Conservation (phyloP, 2,329 filamentous ascomycete species). For the Calonectria naviculata region DNA sequence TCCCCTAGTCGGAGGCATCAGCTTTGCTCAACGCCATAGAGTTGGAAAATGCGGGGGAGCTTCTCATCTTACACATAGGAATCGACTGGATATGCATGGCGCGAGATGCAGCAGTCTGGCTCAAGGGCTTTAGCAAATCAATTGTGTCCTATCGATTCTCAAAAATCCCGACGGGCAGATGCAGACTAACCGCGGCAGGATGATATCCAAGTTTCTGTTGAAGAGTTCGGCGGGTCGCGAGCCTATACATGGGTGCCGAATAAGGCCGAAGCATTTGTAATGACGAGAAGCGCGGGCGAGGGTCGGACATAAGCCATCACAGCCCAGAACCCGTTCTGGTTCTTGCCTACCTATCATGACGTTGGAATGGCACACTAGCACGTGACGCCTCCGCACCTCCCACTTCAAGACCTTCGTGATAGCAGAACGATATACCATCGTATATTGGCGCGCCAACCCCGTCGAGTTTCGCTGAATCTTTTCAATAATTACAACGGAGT, state of each 20-base stretch:
- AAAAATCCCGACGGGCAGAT: neutral
- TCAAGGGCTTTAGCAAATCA: slow-evolving; percentile 16
- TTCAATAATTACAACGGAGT: too few species aligned
- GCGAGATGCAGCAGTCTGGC: slow-evolving; percentile 36
- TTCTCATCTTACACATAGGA: slow-evolving; percentile 80
- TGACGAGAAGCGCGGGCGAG: slow-evolving; percentile 22
- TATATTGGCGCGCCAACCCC: too few species aligned
- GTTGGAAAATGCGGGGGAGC: neutral
- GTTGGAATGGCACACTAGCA: slow-evolving; percentile 30
- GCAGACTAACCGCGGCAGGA: slow-evolving; percentile 34
- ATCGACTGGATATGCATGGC: slow-evolving; percentile 88
- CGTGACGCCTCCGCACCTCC: slow-evolving; percentile 31
- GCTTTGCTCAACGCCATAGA: neutral
- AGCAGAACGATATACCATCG: too few species aligned
- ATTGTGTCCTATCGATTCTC: neutral
- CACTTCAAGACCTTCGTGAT: neutral
- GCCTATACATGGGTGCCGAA: slow-evolving; percentile 54
- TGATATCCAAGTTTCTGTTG: slow-evolving; percentile 43
- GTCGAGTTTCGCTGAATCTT: too few species aligned
- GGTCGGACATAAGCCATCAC: slow-evolving; percentile 24
- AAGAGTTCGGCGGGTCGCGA: slow-evolving; percentile 50
- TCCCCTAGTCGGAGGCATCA: slow-evolving; percentile 66
- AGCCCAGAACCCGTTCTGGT: slow-evolving; percentile 2
- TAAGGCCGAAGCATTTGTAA: slow-evolving; percentile 40
- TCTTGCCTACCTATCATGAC: slow-evolving; percentile 31